phyloP scores from a whole-genome alignment of 176 grass and related monocot genomes.

The Bonia amplexicaulis region DNA sequence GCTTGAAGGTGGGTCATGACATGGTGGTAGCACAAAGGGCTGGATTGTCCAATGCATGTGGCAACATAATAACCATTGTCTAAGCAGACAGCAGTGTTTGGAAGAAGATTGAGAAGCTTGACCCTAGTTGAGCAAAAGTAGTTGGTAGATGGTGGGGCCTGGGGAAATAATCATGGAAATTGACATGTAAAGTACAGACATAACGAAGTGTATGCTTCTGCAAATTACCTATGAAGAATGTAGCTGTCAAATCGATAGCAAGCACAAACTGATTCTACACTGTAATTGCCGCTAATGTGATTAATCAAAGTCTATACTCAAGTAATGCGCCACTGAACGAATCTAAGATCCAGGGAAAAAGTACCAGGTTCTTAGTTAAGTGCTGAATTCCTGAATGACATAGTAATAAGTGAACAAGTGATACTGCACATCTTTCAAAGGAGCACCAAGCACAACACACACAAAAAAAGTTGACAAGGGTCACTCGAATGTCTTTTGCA shows the following conservation, averaged over 20 bases:
- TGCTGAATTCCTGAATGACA: not conserved
- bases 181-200: slow-evolving; percentile 3
- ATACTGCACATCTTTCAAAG: not conserved
- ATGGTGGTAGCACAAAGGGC: not conserved
- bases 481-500: not conserved
- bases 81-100: slow-evolving; percentile 18
- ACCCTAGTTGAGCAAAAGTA: not conserved
- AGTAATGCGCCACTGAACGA: not conserved
- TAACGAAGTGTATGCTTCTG: not conserved
- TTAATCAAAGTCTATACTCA: not conserved
- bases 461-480: not conserved
- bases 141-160: not conserved
- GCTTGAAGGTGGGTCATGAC: not conserved
- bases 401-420: not conserved
- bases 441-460: not conserved
- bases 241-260: not conserved
- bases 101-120: slow-evolving; percentile 8
- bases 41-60: not conserved
- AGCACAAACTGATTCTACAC: slow-evolving; percentile 7
- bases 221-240: slow-evolving; percentile 6
- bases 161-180: not conserved
- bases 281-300: not conserved
- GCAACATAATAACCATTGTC: not conserved
- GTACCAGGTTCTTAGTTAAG: not conserved
- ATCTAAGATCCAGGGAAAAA: not conserved